Percentiles rank a stretch among this genome's conserved stretches.
These are phyloP conservation scores for Seminavis robusta DNA, from an alignment of 108 stramenopile genomes.

Conservation along the genomic window DNA sequence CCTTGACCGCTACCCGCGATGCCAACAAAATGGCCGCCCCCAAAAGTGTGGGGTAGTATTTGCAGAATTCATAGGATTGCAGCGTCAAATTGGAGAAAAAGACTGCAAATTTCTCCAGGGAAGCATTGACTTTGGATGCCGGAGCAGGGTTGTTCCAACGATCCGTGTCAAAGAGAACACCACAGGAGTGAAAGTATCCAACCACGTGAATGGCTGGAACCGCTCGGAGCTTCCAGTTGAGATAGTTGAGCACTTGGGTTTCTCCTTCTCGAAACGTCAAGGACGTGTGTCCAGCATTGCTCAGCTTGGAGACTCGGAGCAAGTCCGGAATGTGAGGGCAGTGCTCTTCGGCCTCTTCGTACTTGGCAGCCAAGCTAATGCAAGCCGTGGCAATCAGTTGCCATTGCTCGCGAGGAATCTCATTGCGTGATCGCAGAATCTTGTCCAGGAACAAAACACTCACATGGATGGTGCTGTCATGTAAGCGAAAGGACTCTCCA, in stretches of 20 bases:
- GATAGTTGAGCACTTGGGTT: slow-evolving; percentile 64
- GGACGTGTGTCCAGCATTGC: slow-evolving; percentile 61
- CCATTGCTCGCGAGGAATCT: slow-evolving; percentile 79
- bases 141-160: slow-evolving; percentile 77
- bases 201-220: slow-evolving; percentile 78
- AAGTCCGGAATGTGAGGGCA: slow-evolving; percentile 86
- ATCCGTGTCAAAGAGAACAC: slow-evolving; percentile 72
- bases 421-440: slow-evolving; percentile 59
- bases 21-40: slow-evolving; percentile 84
- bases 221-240: slow-evolving; percentile 81
- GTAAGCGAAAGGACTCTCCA: slow-evolving; percentile 80
- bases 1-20: slow-evolving; percentile 73
- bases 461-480: slow-evolving; percentile 81
- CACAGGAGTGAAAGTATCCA: slow-evolving; percentile 79
- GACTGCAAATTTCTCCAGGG: slow-evolving; percentile 90
- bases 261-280: slow-evolving; percentile 88
- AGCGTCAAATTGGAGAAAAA: slow-evolving; percentile 93
- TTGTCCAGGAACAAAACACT: slow-evolving; percentile 84
- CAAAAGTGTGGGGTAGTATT: slow-evolving; percentile 77
- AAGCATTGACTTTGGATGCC: slow-evolving; percentile 87
- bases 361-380: slow-evolving; percentile 85
- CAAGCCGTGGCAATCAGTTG: slow-evolving; percentile 91
- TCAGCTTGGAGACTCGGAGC: slow-evolving; percentile 74
- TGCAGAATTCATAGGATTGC: slow-evolving; percentile 89
- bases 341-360: slow-evolving; percentile 91